Evolutionary conservation across 2,329 filamentous ascomycete genomes (phyloP).

Genomic region (Talaromyces sp.): DNA sequence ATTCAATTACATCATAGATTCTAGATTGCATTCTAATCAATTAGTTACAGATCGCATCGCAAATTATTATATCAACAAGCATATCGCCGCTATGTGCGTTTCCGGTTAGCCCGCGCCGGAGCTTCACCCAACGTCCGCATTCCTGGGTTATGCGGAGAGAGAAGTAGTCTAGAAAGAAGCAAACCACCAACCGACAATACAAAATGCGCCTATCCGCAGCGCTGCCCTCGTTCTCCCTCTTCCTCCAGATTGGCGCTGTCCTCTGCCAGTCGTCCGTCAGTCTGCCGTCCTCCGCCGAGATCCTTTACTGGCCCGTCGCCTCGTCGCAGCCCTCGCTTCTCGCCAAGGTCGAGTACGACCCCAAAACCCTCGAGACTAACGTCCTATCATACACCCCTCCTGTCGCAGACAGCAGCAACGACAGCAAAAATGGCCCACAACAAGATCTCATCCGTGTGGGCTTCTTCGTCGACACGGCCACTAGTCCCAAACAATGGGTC

Average conservation of each 20-base stretch:
- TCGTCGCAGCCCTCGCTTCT: conserved; percentile 28
- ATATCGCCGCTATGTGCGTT: not conserved
- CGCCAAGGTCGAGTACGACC: conserved; percentile 38
- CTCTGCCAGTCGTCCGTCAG: conserved; percentile 11
- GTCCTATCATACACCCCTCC: conserved; percentile 37
- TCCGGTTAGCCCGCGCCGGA: not conserved
- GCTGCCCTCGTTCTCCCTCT: conserved; percentile 5
- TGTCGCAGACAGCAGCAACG: conserved; percentile 7
- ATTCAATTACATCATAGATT: not conserved
- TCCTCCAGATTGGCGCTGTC: conserved; percentile 13
- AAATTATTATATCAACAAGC: not conserved
- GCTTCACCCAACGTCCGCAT: not conserved
- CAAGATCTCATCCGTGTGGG: conserved; percentile 51
- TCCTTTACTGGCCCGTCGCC: conserved; percentile 33
- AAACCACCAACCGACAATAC: not conserved
- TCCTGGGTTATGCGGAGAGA: not conserved
- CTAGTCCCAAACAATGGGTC: conserved; percentile 32
- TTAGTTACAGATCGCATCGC: not conserved
- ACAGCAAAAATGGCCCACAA: conserved; percentile 19
- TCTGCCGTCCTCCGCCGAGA: conserved; percentile 21
- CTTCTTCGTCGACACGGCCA: conserved; percentile 37
- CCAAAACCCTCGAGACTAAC: conserved; percentile 27
- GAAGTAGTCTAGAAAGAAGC: not conserved
- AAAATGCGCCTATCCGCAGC: conserved; percentile 8
- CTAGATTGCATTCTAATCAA: not conserved